Conservation (phyloP, 139 green algal genomes). For the Raphidocelis subcapitata region DNA sequence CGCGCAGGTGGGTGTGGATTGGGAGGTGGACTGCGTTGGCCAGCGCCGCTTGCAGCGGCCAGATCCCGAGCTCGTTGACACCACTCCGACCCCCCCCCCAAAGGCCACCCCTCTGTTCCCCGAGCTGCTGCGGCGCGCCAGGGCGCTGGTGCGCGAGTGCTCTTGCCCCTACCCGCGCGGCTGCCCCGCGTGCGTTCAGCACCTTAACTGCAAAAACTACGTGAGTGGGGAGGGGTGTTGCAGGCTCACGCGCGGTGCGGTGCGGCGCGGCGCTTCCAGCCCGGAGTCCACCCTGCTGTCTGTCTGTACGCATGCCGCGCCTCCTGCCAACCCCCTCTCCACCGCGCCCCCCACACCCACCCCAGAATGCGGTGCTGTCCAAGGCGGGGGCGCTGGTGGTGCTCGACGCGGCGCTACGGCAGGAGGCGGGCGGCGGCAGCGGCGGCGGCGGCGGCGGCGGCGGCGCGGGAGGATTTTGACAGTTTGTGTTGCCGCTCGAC, state of each 20-base stretch:
- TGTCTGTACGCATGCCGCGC: too few species aligned
- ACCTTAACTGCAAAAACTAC: constrained; percentile 82
- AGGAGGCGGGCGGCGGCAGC: constrained; percentile 2
- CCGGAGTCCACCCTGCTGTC: too few species aligned
- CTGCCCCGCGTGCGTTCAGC: constrained; percentile 90
- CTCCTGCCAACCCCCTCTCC: too few species aligned
- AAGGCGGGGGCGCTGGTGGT: constrained; percentile 40
- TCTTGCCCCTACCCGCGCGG: constrained; percentile 53
- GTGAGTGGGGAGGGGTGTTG: too few species aligned
- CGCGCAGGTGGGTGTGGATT: constrained; percentile 45
- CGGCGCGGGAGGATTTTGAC: too few species aligned
- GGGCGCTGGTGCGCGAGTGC: constrained; percentile 74
- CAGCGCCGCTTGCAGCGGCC: too few species aligned
- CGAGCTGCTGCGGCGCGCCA: constrained; percentile 64
- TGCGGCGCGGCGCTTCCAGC: too few species aligned
- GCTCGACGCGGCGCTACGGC: constrained; percentile 24
- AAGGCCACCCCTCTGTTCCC: constrained; percentile 69
- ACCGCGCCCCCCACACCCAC: too few species aligned
- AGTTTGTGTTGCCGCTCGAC: too few species aligned
- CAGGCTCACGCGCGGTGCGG: too few species aligned
- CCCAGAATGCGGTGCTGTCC: constrained; percentile 26
- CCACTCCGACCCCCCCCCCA: neutral
- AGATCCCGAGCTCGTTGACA: neutral
- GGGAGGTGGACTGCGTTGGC: too few species aligned
- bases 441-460: too few species aligned